Evolutionary conservation across 2,329 filamentous ascomycete species (phyloP).

Genomic region (Akanthomyces muscarius): DNA sequence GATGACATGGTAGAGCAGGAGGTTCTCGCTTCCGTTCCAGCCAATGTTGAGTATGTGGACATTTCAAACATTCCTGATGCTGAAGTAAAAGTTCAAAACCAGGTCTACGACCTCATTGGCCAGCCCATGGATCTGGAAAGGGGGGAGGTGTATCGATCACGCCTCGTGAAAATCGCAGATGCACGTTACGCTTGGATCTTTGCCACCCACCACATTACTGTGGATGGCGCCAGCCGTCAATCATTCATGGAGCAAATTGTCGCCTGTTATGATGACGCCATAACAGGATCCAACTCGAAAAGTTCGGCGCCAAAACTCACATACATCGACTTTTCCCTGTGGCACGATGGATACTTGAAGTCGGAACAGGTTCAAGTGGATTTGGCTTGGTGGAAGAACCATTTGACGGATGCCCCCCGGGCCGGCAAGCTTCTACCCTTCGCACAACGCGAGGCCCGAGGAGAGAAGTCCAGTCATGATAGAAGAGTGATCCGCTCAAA

Average conservation of each 20-base stretch:
- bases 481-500: constrained; percentile 1
- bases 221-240: constrained; percentile 2
- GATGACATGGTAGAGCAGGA: constrained; percentile 10
- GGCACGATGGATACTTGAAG: constrained; percentile 7
- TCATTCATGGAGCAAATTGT: constrained; percentile 6
- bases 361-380: background rate
- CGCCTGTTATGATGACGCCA: constrained; percentile 1
- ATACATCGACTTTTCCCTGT: constrained; percentile 3
- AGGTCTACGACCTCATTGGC: background rate
- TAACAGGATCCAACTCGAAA: background rate
- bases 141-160: background rate
- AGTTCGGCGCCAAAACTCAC: background rate
- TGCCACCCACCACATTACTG: constrained; percentile 7
- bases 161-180: background rate
- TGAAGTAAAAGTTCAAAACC: background rate
- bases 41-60: constrained; percentile 1
- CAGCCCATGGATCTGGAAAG: constrained; percentile 8
- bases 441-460: background rate
- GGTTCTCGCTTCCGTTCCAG: background rate
- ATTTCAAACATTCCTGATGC: background rate
- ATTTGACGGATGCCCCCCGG: background rate
- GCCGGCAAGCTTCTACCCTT: constrained; percentile 1
- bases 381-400: constrained; percentile 6
- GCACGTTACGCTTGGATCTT: constrained; percentile 4
- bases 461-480: background rate